Evolutionary conservation across 139 green algal genomes (phyloP), one percentile per base, ranked within the genome.

Genomic region (Prasinococcaceae sp.): DNA sequence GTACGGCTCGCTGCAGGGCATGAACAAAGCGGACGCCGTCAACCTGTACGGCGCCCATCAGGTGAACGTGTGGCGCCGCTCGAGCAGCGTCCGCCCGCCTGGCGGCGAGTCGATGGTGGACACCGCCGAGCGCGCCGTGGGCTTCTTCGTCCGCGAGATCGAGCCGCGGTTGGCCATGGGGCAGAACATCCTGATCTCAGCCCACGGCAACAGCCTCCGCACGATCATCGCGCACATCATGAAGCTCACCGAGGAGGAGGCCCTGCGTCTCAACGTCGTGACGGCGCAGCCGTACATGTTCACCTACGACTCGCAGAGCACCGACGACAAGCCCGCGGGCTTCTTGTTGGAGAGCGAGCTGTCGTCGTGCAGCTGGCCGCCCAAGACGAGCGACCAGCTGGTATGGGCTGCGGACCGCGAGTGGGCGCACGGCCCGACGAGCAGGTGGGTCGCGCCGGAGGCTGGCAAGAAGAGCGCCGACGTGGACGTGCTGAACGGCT

Each of bases 141-240:
- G 29, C 1, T 72, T 58, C 9, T 71, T 52, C 47, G 8, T 32
- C 8, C 25, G 28, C 1, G 51, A 32, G 5, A 62, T 71, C 27
- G 47, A 45, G 32, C 66, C 66, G 26, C 53, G 39, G 42, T 32
- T 75, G 33, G 29, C 44, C 29, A 48, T 48, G 30, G 66, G 66
- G 35, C 52, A 71, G 42, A 54, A 64, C 25, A 53, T 75, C 17
- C 58, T 74, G n/a, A 27, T 74, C 24, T 54, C 63, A 17, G 53
- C 60, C 19, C 66, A 75, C 39, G 66, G 66, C 56, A 75, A 75
- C 43, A 55, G 55, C 10, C 35, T 75, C 22, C 50, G 55, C 26
- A 55, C 36, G 12, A 35, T 65, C 10, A 60, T 70, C 14, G 47
- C 58, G 27, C n/a, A 42, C 39, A 19, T 66, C 22, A 30, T 19